phyloP scores from a whole-genome alignment of 2,329 filamentous ascomycete species.

The Myriangium duriaei region DNA sequence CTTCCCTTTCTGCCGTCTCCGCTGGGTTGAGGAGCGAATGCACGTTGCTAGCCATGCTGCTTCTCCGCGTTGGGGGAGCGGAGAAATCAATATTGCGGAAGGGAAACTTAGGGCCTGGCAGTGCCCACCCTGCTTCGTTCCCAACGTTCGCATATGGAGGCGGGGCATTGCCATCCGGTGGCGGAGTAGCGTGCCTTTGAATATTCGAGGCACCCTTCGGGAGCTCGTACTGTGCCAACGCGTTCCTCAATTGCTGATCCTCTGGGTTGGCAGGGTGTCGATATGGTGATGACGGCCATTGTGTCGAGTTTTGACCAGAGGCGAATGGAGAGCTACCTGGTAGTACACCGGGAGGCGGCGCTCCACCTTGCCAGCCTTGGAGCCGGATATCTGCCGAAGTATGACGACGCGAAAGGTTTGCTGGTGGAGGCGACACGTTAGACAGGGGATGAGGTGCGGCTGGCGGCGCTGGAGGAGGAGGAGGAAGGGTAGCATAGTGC shows the following conservation, averaged over 20 bases:
- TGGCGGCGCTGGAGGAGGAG: constrained; percentile 52
- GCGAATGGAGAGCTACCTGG: constrained; percentile 49
- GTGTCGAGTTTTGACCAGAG: constrained; percentile 47
- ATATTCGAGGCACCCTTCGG: constrained; percentile 31
- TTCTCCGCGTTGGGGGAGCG: constrained; percentile 51
- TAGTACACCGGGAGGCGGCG: constrained; percentile 34
- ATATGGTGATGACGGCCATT: constrained; percentile 57
- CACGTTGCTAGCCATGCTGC: constrained; percentile 60
- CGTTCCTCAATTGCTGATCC: constrained; percentile 51
- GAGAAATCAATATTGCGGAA: constrained; percentile 39
- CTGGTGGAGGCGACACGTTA: constrained; percentile 44
- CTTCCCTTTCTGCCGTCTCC: constrained; percentile 52
- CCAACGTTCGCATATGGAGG: constrained; percentile 35
- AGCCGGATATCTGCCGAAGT: constrained; percentile 89
- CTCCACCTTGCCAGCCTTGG: constrained; percentile 60
- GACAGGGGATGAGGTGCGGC: constrained; percentile 43
- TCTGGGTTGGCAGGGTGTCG: constrained; percentile 33
- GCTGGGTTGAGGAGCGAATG: constrained; percentile 56
- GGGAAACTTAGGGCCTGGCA: constrained; percentile 38
- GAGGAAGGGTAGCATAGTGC: constrained; percentile 46
- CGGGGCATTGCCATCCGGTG: constrained; percentile 20
- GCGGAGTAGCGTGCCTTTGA: constrained; percentile 43
- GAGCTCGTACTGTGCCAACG: constrained; percentile 54
- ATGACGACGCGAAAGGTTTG: constrained; percentile 68
- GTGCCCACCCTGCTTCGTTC: constrained; percentile 44